These are phyloP conservation scores for Massospora cicadina DNA, from an alignment of 371 early-diverging fungal genomes.

Conservation along the genomic window DNA sequence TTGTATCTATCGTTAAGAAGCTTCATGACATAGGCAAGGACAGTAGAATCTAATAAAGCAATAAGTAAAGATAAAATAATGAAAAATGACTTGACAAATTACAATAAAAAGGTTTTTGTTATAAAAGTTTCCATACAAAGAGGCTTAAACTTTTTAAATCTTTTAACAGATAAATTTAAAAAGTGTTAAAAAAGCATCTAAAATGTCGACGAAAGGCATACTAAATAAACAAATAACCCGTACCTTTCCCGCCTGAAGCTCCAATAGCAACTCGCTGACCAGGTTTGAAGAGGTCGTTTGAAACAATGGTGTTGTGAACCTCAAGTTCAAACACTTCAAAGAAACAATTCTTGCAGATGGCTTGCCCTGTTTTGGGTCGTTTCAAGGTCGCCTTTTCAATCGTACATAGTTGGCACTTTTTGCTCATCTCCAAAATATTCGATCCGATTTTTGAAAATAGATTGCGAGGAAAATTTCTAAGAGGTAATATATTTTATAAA, in stretches of 20 bases:
- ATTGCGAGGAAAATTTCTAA: no score
- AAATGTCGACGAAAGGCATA: neutral
- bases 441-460: no score
- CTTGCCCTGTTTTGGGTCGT: conserved; percentile 85
- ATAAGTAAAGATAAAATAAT: no score
- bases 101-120: no score
- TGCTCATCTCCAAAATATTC: no score
- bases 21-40: conserved; percentile 93
- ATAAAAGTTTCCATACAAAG: no score
- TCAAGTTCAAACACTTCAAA: conserved; percentile 89
- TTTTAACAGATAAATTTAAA: conserved; percentile 2
- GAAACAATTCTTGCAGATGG: conserved; percentile 91
- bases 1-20: conserved; percentile 84
- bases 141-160: no score
- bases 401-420: conserved; percentile 30
- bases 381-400: conserved; percentile 62
- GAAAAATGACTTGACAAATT: no score
- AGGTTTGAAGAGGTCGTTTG: conserved; percentile 63
- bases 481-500: no score
- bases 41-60: conserved; percentile 95
- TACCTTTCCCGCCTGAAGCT: conserved; percentile 96
- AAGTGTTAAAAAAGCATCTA: neutral
- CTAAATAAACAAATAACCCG: neutral
- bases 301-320: conserved; percentile 85
- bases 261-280: conserved; percentile 95